Base-by-base conservation (phyloP, 2,329 filamentous ascomycete species). In the Colletotrichum simmondsii region DNA sequence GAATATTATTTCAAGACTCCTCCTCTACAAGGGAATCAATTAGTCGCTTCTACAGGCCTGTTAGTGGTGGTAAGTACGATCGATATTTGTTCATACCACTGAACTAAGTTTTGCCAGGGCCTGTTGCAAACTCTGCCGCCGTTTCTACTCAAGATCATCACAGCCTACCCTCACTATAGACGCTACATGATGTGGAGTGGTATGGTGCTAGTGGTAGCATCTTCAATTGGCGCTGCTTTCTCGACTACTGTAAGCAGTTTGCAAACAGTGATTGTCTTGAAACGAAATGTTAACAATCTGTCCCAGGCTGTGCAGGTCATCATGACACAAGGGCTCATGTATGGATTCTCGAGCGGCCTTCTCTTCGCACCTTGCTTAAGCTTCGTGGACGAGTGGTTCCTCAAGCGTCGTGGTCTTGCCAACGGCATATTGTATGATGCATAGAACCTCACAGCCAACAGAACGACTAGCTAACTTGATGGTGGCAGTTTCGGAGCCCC, bases 301-400 rank as follows among this genome's bases (percentile, higher is more conserved):
- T 12, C n/a, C 11, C 26, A 64, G 66, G 59, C 66, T 1, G 52
- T 68, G 1, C 66, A 68, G 35, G 59, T 68, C 3, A 65, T 65
- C n/a, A 52, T 68, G 59, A 64, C 35, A 10, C 66, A 68, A 19
- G 66, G 66, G 3, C 35, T 68, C 14, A 52, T 68, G 52, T 68
- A 68, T 49, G 66, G 66, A 1, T 12, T 68, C 5, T 68, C 66
- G 1, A 68, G 66, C 6, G 83, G 83, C 0, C 81, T 82, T 14
- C 74, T 85, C n/a, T 85, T 81, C 53, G 81, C 83, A 3, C 82
- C 83, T 1, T 78, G 79, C 37, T 76, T 82, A 1, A 79, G 80
- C 0, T 77, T 86, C 3, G 73, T 83, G 1, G 79, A 81, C 1
- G 83, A 86, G 60, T 86, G 84, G 84, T 87, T 87, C 73, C 71